Conservation (phyloP, 139 green algal genomes). For the Asterochloris sp. region DNA sequence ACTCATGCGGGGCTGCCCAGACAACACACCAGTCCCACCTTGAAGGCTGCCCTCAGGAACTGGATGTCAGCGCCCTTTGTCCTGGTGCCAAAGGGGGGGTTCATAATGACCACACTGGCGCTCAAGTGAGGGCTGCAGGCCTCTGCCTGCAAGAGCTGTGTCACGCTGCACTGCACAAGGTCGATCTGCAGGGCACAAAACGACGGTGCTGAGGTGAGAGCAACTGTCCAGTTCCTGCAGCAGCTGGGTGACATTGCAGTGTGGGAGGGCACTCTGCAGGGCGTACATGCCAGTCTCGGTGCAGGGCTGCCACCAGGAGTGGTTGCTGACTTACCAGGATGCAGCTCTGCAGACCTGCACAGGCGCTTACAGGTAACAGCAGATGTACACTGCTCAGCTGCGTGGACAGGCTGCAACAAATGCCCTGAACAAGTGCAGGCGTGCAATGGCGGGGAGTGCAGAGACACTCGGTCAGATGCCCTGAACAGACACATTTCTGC, state of each 20-base stretch:
- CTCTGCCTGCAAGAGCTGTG: slow-evolving; percentile 16
- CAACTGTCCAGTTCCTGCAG: not conserved
- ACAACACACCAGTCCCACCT: slow-evolving; percentile 6
- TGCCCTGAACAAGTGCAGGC: too few relatives aligned
- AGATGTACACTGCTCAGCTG: too few relatives aligned
- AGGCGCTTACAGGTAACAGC: too few relatives aligned
- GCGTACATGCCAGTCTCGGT: not conserved
- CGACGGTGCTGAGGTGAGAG: too few relatives aligned
- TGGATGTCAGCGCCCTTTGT: slow-evolving; percentile 83
- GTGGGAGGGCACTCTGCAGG: not conserved
- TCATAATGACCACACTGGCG: slow-evolving; percentile 90
- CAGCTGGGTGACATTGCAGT: not conserved
- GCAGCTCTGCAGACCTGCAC: too few relatives aligned
- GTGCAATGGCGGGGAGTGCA: too few relatives aligned
- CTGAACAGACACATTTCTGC: too few relatives aligned
- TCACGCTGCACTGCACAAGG: slow-evolving; percentile 55
- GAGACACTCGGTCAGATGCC: too few relatives aligned
- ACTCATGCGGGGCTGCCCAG: too few relatives aligned
- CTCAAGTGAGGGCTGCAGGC: slow-evolving; percentile 23
- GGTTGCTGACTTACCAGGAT: too few relatives aligned
- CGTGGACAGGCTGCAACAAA: too few relatives aligned
- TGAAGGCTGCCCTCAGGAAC: slow-evolving; percentile 79
- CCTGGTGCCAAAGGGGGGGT: slow-evolving; percentile 93
- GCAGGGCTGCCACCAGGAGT: too few relatives aligned
- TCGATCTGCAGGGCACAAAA: slow-evolving; percentile 50